Evolutionary conservation across 306 rosid genomes (phyloP).

Genomic region (Potentilla sterilis): DNA sequence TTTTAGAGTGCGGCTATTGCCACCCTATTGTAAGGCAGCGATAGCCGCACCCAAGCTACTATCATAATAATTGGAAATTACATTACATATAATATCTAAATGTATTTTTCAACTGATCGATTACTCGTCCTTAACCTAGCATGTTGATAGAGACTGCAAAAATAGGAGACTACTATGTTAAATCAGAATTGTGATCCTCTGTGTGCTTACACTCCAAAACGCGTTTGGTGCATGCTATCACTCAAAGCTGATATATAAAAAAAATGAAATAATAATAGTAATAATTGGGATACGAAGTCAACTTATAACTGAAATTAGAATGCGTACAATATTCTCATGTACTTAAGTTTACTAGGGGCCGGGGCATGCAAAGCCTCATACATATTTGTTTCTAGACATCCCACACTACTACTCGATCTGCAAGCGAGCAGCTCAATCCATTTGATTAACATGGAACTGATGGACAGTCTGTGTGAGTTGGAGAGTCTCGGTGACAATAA

Average conservation of each 20-base stretch:
- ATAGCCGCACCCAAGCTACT: too few species aligned
- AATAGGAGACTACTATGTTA: too few species aligned
- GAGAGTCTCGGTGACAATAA: slow-evolving; percentile 21
- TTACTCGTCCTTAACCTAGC: too few species aligned
- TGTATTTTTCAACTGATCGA: too few species aligned
- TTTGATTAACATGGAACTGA: slow-evolving; percentile 19
- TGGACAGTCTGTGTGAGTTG: slow-evolving; percentile 22
- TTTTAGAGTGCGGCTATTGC: too few species aligned
- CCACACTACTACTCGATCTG: not conserved
- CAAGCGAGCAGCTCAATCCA: not conserved
- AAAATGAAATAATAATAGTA: not conserved
- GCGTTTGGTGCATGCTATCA: not conserved
- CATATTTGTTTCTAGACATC: slow-evolving; percentile 7
- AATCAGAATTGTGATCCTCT: not conserved
- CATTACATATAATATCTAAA: too few species aligned
- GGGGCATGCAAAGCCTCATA: slow-evolving; percentile 17
- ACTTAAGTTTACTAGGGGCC: slow-evolving; percentile 9
- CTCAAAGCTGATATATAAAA: not conserved
- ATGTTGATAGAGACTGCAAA: too few species aligned
- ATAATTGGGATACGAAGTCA: slow-evolving; percentile 10
- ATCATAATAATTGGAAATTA: too few species aligned
- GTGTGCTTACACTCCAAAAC: not conserved
- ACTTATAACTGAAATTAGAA: slow-evolving; percentile 15
- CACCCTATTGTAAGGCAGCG: too few species aligned
- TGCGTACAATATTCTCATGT: not conserved